Base-by-base conservation (phyloP, 495 filamentous ascomycete species). In the Rhypophila decipiens region DNA sequence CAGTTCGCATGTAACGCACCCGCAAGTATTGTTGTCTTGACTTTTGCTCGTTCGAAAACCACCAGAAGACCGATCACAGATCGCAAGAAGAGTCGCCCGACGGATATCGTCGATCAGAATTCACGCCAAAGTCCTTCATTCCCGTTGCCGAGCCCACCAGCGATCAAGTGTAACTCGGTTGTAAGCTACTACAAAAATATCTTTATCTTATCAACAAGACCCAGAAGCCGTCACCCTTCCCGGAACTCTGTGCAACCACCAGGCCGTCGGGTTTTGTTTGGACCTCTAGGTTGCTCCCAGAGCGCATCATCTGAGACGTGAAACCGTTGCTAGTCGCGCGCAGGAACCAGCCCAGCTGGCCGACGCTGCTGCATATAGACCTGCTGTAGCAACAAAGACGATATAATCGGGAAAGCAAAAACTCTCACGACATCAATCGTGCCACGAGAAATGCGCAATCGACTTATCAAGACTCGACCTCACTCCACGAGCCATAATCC, bases 371-470 rank as follows among this genome's bases (percentile, higher is more conserved):
- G n/a, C n/a, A n/a, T n/a, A n/a, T n/a, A n/a, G n/a, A n/a, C n/a
- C n/a, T n/a, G n/a, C n/a, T n/a, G n/a, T n/a, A n/a, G n/a, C n/a
- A n/a, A n/a, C n/a, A n/a, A n/a, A n/a, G n/a, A n/a, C n/a, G n/a
- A n/a, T n/a, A n/a, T n/a, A n/a, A n/a, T n/a, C n/a, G n/a, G n/a
- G 27, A 31, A 31, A 7, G 7, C 27, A 31, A 31, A 7, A 7
- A 7, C 13, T 31, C 27, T 13, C 27, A 13, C 27, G 27, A 31
- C 27, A 31, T 31, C 27, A 7, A n/a, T 31, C 13, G 13, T 13
- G 7, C 27, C 7, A 13, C 27, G 27, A 29, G 27, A 43, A 55
- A 71, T 71, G 68, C 58, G 64, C 59, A 71, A 64, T 58, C 59
- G 60, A 41, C 50, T 68, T 29, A 40, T 63, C 37, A 69, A 65